Evolutionary conservation across 2,329 filamentous ascomycete genomes (phyloP), one percentile per base, ranked within the genome.

Genomic region (Trichoderma lentiforme): DNA sequence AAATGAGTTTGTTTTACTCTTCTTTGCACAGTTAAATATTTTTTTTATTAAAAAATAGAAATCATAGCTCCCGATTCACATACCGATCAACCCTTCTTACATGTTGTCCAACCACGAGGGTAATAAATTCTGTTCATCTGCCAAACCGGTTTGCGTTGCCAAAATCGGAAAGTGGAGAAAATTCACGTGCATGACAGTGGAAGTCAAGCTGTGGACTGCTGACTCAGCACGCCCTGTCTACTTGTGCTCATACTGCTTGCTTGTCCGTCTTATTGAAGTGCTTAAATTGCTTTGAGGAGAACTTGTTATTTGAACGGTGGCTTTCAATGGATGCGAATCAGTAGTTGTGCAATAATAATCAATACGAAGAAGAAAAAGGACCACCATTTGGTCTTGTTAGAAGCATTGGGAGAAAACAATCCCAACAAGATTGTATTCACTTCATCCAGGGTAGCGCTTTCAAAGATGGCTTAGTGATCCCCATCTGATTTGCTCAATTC

Each of bases 241-340:
- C 14, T n/a, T 43, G 6, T 43, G 18, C 6, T 9, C 9, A 12
- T 7, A 11, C n/a, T n/a, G 39, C 18, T 21, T n/a, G 43, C 43
- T 47, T 11, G 18, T 21, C 8, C 7, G 18, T 47, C 14, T 2
- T 47, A 11, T 51, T 51, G n/a, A 51, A 51, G 11, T 51, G 15
- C 15, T 43, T 51, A 2, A 12, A 6, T 51, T 51, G n/a, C 43
- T 21, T 21, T 51, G 8, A 2, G 11, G 11, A 51, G 2, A 12
- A n/a, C 7, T n/a, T 51, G 1, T 12, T 21, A 4, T 21, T 0
- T 51, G n/a, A 51, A 21, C 2, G 9, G 2, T 6, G n/a, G 3
- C 8, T 12, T 21, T n/a, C 1, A 21, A 12, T 51, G 43, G 18
- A 51, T 2, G n/a, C 9, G 8, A 51, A 51, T 6, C 2, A 51